Conservation (phyloP, 2,329 filamentous ascomycete genomes). For the Penicillium carneum region DNA sequence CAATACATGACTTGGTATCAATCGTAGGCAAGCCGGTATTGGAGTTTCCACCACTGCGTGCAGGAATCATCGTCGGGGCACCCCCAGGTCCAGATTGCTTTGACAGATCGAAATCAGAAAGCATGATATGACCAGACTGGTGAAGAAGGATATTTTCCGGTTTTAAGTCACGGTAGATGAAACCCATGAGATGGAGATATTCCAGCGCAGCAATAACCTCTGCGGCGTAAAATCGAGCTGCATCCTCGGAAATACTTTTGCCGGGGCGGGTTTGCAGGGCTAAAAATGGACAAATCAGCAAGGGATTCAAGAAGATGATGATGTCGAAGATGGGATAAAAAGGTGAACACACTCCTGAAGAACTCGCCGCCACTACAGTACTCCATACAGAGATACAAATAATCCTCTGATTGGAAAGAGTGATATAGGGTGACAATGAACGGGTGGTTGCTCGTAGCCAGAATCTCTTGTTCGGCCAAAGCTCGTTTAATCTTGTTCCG, state of each 20-base stretch:
- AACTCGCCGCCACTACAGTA: conserved; percentile 99
- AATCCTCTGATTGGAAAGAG: conserved; percentile 98
- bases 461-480: conserved; percentile 94
- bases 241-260: conserved; percentile 96
- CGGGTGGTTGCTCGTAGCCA: conserved; percentile 97
- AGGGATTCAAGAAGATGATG: neutral
- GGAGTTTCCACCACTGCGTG: conserved; percentile 79
- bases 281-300: conserved; percentile 31
- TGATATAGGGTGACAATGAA: conserved; percentile 99
- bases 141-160: conserved; percentile 97
- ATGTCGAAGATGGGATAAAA: neutral
- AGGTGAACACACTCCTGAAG: conserved; percentile 69
- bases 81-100: conserved; percentile 97
- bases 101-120: conserved; percentile 97
- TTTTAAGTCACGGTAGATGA: conserved; percentile 97
- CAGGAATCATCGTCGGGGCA: conserved; percentile 96
- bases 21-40: conserved; percentile 91
- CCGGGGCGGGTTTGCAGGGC: conserved; percentile 94
- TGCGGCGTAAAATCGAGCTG: conserved; percentile 94
- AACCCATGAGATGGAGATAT: conserved; percentile 97
- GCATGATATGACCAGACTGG: conserved; percentile 99
- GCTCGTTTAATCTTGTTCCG: conserved; percentile 99
- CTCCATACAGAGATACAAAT: conserved; percentile 99
- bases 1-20: conserved; percentile 97
- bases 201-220: conserved; percentile 96